These are phyloP conservation scores for Solanum corneliomulleri DNA, from an alignment of 257 asterid genomes.

Conservation along the genomic window DNA sequence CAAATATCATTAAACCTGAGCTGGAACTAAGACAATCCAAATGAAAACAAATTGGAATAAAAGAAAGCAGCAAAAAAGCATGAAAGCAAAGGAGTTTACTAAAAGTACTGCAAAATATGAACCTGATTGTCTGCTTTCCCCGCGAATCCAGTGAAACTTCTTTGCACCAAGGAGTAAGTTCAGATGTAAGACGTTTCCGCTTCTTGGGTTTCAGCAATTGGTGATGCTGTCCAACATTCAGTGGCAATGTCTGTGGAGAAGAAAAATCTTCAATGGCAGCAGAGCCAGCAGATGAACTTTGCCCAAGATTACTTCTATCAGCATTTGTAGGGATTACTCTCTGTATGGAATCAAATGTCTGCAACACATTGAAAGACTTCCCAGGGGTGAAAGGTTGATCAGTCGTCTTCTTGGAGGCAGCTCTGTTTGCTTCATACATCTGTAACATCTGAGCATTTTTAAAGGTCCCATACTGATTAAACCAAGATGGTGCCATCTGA, in stretches of 20 bases:
- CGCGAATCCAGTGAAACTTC: slow-evolving; percentile 36
- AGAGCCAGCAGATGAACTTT: slow-evolving; percentile 18
- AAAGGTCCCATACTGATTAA: slow-evolving; percentile 59
- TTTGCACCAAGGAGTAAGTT: slow-evolving; percentile 52
- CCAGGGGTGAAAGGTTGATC: slow-evolving; percentile 31
- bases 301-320: slow-evolving; percentile 15
- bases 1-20: not conserved
- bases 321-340: slow-evolving; percentile 20
- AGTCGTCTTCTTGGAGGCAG: slow-evolving; percentile 16
- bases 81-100: not conserved
- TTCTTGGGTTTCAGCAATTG: slow-evolving; percentile 33
- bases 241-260: slow-evolving; percentile 17
- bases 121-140: slow-evolving; percentile 43
- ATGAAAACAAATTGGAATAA: slow-evolving; percentile 3
- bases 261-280: slow-evolving; percentile 22
- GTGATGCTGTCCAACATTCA: slow-evolving; percentile 21
- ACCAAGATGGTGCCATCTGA: slow-evolving; percentile 89
- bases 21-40: slow-evolving; percentile 8
- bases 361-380: slow-evolving; percentile 27
- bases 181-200: slow-evolving; percentile 39
- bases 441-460: slow-evolving; percentile 47
- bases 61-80: not conserved
- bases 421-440: slow-evolving; percentile 23
- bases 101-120: not conserved
- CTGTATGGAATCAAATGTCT: slow-evolving; percentile 27